Conservation (phyloP, 1,284 basidiomycete species). For the Pascua sp. region DNA sequence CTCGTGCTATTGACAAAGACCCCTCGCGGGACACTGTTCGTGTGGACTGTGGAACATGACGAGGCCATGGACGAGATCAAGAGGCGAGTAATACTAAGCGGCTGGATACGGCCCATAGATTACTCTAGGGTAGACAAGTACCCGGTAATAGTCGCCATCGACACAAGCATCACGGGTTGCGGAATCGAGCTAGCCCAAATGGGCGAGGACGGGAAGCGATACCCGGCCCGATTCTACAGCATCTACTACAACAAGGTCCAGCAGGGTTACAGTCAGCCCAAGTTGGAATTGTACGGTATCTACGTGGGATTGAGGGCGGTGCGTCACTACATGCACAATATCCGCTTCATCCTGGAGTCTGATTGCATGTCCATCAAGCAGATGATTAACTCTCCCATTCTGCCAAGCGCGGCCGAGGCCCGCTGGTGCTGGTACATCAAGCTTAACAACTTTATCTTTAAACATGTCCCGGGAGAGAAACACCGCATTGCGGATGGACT, state of each 20-base stretch:
- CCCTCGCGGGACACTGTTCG: background rate
- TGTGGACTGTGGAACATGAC: background rate
- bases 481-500: too few species aligned
- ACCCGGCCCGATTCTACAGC: slow-evolving; percentile 6
- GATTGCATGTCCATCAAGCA: slow-evolving; percentile 9
- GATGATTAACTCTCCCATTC: slow-evolving; percentile 7
- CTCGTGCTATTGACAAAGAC: background rate
- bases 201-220: slow-evolving; percentile 2
- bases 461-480: too few species aligned
- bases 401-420: too few species aligned
- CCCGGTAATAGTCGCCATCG: slow-evolving; percentile 1
- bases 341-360: slow-evolving; percentile 5
- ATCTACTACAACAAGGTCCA: slow-evolving; percentile 14
- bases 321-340: slow-evolving; percentile 2
- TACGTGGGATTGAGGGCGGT: slow-evolving; percentile 2
- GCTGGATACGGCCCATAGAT: background rate
- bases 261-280: too few species aligned
- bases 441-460: slow-evolving; percentile 5
- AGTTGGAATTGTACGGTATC: slow-evolving; percentile 10
- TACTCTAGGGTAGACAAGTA: background rate
- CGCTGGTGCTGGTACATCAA: slow-evolving; percentile 14
- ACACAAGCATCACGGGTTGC: too few species aligned
- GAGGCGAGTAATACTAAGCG: background rate
- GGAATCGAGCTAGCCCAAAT: slow-evolving; percentile 1
- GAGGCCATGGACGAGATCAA: background rate